Conservation (phyloP, 2,329 filamentous ascomycete genomes). For the Beauveria rudraprayagi region DNA sequence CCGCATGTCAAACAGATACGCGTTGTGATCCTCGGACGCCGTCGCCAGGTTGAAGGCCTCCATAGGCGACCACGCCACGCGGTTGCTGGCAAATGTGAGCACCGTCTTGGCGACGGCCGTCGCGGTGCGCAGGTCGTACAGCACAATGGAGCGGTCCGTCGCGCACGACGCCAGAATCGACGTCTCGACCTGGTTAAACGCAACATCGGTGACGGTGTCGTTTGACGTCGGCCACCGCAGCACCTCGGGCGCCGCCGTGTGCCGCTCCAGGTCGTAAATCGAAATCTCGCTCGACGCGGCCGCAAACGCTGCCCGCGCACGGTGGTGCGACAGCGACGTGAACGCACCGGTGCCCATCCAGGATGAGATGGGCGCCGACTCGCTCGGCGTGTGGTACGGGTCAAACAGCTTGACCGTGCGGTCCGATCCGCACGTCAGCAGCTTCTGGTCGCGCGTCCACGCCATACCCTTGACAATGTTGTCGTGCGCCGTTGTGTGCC, state of each 20-base stretch:
- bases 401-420: slow-evolving; percentile 85
- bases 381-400: slow-evolving; percentile 65
- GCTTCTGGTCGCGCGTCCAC: slow-evolving; percentile 79
- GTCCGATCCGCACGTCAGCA: slow-evolving; percentile 82
- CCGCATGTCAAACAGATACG: slow-evolving; percentile 83
- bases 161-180: slow-evolving; percentile 80
- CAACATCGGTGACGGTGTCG: slow-evolving; percentile 81
- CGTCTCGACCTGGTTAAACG: slow-evolving; percentile 92
- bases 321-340: slow-evolving; percentile 76
- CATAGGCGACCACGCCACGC: slow-evolving; percentile 90
- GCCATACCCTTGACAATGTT: slow-evolving; percentile 87
- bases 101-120: slow-evolving; percentile 74
- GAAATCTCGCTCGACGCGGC: slow-evolving; percentile 69
- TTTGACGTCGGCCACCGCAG: slow-evolving; percentile 80
- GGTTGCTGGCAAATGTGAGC: slow-evolving; percentile 75
- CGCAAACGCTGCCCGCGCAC: slow-evolving; percentile 70
- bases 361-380: slow-evolving; percentile 67
- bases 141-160: slow-evolving; percentile 75
- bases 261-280: slow-evolving; percentile 79
- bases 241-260: slow-evolving; percentile 72
- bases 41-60: slow-evolving; percentile 93
- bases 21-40: slow-evolving; percentile 90
- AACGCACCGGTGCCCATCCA: slow-evolving; percentile 81
- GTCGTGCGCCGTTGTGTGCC: slow-evolving; percentile 77
- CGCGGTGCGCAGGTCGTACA: slow-evolving; percentile 87